Conservation (phyloP, 2,329 filamentous ascomycete species). For the Didymella pinodella region DNA sequence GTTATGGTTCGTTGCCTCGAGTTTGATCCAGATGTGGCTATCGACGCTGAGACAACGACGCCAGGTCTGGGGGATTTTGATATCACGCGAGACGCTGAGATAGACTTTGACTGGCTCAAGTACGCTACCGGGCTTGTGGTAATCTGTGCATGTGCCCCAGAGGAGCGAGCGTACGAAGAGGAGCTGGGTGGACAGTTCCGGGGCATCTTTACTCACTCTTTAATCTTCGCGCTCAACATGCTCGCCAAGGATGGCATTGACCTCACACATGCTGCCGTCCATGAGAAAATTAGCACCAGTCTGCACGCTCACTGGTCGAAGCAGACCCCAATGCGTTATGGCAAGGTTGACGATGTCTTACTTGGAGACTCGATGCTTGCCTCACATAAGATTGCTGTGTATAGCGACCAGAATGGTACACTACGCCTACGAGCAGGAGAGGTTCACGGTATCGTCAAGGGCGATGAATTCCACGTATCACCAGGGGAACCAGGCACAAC, state of each 20-base stretch:
- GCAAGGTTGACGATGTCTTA: not conserved
- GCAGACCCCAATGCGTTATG: constrained; percentile 4
- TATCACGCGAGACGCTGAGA: not conserved
- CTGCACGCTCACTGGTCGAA: not conserved
- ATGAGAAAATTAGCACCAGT: not conserved
- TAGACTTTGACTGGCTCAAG: not conserved
- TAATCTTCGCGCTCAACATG: not conserved
- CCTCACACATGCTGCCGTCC: not conserved
- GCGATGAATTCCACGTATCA: not conserved
- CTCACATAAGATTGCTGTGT: not conserved
- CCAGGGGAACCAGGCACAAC: not conserved
- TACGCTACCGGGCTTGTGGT: not conserved
- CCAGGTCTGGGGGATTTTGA: not conserved
- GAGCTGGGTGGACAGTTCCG: not conserved
- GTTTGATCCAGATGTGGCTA: not conserved
- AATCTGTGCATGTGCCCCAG: not conserved
- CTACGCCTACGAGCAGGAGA: not conserved
- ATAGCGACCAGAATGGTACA: not conserved
- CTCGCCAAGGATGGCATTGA: not conserved
- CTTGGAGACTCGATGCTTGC: not conserved
- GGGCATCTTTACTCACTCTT: not conserved
- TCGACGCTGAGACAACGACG: not conserved
- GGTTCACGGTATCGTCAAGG: not conserved
- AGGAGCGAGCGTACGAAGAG: not conserved
- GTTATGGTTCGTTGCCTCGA: not conserved